Percentiles rank a stretch among this genome's conserved stretches.
These are phyloP conservation scores for Amauroascus niger DNA, from an alignment of 2,329 filamentous ascomycete species.

Conservation along the genomic window DNA sequence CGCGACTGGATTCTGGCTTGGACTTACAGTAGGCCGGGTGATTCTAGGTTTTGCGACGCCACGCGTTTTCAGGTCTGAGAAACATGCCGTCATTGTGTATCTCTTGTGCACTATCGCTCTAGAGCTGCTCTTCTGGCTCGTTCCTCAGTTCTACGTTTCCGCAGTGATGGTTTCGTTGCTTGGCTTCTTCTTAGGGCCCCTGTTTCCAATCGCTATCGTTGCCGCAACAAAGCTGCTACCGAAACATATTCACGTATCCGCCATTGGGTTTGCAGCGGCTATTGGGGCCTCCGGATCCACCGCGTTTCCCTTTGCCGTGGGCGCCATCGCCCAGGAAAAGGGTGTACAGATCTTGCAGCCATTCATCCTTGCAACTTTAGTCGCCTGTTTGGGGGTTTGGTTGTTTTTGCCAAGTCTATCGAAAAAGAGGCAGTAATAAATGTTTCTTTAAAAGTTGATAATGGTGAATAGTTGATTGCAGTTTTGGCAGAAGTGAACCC, in stretches of 20 bases:
- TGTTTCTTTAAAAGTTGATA: too few species aligned
- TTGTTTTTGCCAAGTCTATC: constrained; percentile 25
- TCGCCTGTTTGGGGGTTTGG: constrained; percentile 45
- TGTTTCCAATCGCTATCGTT: constrained; percentile 68
- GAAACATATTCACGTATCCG: constrained; percentile 62
- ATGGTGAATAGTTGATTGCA: too few species aligned
- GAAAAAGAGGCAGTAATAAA: constrained; percentile 14
- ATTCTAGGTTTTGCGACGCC: constrained; percentile 68
- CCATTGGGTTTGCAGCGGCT: constrained; percentile 70
- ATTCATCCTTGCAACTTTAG: constrained; percentile 47
- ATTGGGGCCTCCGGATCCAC: constrained; percentile 63
- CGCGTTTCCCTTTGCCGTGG: constrained; percentile 37
- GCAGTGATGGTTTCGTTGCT: constrained; percentile 61
- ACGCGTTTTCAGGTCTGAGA: constrained; percentile 54
- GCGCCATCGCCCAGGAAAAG: constrained; percentile 44
- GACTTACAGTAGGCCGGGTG: constrained; percentile 64
- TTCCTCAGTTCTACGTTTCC: constrained; percentile 65
- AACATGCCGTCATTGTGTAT: constrained; percentile 55
- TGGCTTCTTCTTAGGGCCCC: constrained; percentile 69
- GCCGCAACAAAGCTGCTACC: constrained; percentile 66
- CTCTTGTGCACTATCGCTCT: constrained; percentile 53
- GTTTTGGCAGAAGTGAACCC: too few species aligned
- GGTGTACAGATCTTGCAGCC: constrained; percentile 53
- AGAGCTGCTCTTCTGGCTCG: constrained; percentile 69
- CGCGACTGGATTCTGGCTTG: constrained; percentile 75